These are phyloP conservation scores for Dendrobium catenatum DNA, from an alignment of 106 monocot genomes.

Conservation along the genomic window DNA sequence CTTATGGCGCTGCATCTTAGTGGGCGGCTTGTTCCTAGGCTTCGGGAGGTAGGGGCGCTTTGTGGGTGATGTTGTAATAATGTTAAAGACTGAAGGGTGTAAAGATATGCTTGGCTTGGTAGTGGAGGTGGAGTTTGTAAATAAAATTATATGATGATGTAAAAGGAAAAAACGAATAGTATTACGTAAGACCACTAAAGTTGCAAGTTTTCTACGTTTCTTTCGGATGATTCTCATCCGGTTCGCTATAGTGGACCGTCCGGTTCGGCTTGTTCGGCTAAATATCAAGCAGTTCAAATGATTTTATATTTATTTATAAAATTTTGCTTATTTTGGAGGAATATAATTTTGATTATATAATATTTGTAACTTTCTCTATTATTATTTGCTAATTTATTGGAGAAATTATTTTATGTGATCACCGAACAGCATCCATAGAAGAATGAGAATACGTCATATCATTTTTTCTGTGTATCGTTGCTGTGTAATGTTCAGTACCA, in stretches of 20 bases:
- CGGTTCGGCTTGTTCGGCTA: no score
- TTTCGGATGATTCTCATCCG: not conserved
- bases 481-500: no score
- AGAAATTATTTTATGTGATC: no score
- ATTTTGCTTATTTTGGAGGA: no score
- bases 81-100: not conserved
- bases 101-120: not conserved
- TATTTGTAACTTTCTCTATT: no score
- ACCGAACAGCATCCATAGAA: no score
- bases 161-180: not conserved
- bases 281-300: no score
- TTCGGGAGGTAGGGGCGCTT: constrained; percentile 38
- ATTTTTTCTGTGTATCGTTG: no score
- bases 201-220: not conserved
- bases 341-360: no score
- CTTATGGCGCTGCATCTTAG: constrained; percentile 60
- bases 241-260: not conserved
- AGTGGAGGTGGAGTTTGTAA: not conserved
- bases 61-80: not conserved
- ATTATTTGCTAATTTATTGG: no score
- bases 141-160: not conserved
- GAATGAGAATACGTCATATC: no score
- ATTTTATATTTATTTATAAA: no score
- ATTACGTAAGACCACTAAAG: not conserved
- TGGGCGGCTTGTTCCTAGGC: constrained; percentile 40